Percentiles rank a stretch among this genome's conserved stretches.
Evolutionary conservation across 306 rosid genomes (phyloP).

Genomic region (Casuarina equisetifolia): DNA sequence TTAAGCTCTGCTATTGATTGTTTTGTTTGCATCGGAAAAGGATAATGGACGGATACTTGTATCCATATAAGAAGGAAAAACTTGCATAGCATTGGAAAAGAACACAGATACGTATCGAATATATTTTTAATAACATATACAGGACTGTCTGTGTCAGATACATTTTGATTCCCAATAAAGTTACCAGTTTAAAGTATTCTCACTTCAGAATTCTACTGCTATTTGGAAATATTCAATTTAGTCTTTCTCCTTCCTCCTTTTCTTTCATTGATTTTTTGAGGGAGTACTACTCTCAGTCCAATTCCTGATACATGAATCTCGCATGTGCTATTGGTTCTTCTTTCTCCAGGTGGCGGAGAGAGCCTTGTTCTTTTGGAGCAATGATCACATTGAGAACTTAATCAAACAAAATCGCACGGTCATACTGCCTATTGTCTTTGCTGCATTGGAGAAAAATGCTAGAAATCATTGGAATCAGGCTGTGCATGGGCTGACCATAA

Average conservation of each 20-base stretch:
- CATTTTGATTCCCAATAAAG: too few relatives aligned
- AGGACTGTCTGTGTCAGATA: too few relatives aligned
- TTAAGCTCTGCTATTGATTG: background rate
- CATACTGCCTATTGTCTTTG: constrained; percentile 69
- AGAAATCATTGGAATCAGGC: constrained; percentile 83
- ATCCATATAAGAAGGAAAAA: background rate
- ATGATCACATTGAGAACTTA: constrained; percentile 69
- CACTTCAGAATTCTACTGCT: background rate
- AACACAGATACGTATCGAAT: background rate
- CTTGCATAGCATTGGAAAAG: background rate
- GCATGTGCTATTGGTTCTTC: constrained; percentile 16
- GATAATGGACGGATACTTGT: background rate
- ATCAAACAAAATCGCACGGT: constrained; percentile 69
- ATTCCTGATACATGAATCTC: constrained; percentile 1
- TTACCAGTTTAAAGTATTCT: too few relatives aligned
- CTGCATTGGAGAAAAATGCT: constrained; percentile 73
- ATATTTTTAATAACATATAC: too few relatives aligned
- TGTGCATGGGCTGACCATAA: constrained; percentile 73
- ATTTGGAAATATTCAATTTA: background rate
- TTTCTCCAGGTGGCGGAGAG: constrained; percentile 73
- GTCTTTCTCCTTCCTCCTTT: background rate
- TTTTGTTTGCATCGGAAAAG: background rate
- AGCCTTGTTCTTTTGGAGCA: constrained; percentile 80
- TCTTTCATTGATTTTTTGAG: background rate
- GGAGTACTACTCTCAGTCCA: background rate